These are phyloP conservation scores for Medicago ruthenica DNA, from an alignment of 306 rosid species.

Conservation along the genomic window DNA sequence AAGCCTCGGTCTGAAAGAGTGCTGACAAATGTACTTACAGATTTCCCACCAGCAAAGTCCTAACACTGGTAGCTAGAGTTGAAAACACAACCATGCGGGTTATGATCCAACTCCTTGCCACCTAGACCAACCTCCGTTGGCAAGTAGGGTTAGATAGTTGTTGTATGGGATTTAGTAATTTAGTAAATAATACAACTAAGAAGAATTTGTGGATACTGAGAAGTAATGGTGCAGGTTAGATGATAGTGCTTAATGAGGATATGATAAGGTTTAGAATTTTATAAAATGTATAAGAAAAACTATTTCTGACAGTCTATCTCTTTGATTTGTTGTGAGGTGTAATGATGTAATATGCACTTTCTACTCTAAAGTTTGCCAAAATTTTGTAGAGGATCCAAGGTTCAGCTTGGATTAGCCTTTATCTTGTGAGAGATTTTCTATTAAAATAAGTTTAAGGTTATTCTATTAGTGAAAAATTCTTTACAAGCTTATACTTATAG, in stretches of 20 bases:
- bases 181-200: not conserved
- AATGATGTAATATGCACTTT: not conserved
- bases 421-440: not conserved
- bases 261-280: conserved; percentile 5
- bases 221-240: conserved; percentile 5
- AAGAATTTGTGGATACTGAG: conserved; percentile 11
- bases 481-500: not conserved
- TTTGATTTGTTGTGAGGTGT: conserved; percentile 8
- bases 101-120: too few species aligned
- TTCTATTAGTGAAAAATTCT: not conserved
- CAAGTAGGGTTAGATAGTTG: not conserved
- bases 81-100: too few species aligned
- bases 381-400: not conserved
- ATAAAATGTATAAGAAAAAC: not conserved
- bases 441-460: conserved; percentile 5
- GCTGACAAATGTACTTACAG: too few species aligned
- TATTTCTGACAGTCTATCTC: not conserved
- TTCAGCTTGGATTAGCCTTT: not conserved
- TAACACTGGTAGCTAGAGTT: too few species aligned
- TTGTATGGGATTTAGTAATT: conserved; percentile 20
- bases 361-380: not conserved
- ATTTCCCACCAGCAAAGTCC: too few species aligned
- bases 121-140: too few species aligned
- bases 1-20: too few species aligned
- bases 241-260: conserved; percentile 8